Percentiles rank a stretch among this genome's conserved stretches.
phyloP scores from a whole-genome alignment of 164 flowering plant genomes.

The Buxus sempervirens region DNA sequence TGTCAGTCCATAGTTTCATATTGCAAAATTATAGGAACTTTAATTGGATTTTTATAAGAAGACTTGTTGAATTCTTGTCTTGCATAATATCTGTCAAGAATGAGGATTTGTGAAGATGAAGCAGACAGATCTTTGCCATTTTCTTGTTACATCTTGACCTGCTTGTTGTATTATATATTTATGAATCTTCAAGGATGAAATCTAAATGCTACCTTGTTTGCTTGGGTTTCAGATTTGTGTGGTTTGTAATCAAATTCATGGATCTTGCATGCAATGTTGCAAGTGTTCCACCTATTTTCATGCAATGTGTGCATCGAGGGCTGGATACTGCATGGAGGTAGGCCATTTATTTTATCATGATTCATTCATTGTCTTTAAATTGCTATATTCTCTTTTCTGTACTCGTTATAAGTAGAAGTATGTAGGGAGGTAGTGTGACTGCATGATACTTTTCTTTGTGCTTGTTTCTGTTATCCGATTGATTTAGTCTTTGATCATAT shows the following conservation, averaged over 20 bases:
- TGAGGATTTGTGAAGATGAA: neutral
- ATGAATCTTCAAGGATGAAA: neutral
- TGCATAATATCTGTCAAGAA: neutral
- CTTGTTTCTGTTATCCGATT: too few species aligned
- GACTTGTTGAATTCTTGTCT: neutral
- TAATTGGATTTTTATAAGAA: neutral
- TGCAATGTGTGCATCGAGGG: conserved; percentile 99
- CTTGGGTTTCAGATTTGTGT: conserved; percentile 65
- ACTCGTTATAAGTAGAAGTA: too few species aligned
- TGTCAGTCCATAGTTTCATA: too few species aligned
- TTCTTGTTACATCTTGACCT: neutral
- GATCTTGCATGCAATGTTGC: conserved; percentile 92
- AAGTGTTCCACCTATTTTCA: conserved; percentile 91
- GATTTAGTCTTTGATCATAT: too few species aligned
- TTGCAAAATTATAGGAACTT: too few species aligned
- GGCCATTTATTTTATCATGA: neutral
- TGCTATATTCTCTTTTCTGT: too few species aligned
- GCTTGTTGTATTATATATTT: neutral
- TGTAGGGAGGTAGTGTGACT: neutral
- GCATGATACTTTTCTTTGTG: neutral
- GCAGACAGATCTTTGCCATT: neutral
- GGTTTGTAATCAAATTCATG: conserved; percentile 93
- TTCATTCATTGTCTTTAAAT: neutral
- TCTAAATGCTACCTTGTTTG: conserved; percentile 2
- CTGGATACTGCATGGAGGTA: conserved; percentile 97